These are phyloP conservation scores for Neurospora sp. DNA, from an alignment of 495 filamentous ascomycete species.

Conservation along the genomic window DNA sequence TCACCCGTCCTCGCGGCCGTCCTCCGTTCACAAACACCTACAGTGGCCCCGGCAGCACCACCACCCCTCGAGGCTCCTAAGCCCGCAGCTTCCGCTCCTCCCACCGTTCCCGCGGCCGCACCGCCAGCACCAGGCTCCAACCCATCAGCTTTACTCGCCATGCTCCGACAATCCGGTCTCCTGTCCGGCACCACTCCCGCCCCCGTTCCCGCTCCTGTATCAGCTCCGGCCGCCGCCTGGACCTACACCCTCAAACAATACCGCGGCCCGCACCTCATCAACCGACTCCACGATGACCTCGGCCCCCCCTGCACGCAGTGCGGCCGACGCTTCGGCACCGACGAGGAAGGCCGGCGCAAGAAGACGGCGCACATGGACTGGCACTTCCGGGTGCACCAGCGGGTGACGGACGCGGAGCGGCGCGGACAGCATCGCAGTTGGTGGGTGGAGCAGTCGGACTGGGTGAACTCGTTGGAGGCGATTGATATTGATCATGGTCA, in stretches of 20 bases:
- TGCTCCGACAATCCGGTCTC: constrained; percentile 40
- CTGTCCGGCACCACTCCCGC: constrained; percentile 28
- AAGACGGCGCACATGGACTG: constrained; percentile 95
- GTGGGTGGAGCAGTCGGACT: constrained; percentile 92
- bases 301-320: constrained; percentile 85
- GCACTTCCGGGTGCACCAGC: constrained; percentile 92
- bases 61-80: constrained; percentile 1
- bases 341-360: constrained; percentile 66
- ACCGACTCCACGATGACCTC: constrained; percentile 62
- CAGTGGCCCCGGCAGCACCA: constrained; percentile 8
- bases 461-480: constrained; percentile 73
- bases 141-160: constrained; percentile 37
- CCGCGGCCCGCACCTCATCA: constrained; percentile 58
- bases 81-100: constrained; percentile 6
- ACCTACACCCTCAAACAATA: constrained; percentile 46
- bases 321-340: constrained; percentile 71
- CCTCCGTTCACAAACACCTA: constrained; percentile 16
- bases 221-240: constrained; percentile 20
- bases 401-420: constrained; percentile 70
- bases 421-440: constrained; percentile 81
- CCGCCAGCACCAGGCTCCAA: constrained; percentile 4
- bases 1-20: constrained; percentile 4
- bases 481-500: constrained; percentile 49
- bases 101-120: background rate
- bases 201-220: constrained; percentile 25